Evolutionary conservation across 352 stramenopile genomes (phyloP).

Genomic region (Phytopythium delawarense): DNA sequence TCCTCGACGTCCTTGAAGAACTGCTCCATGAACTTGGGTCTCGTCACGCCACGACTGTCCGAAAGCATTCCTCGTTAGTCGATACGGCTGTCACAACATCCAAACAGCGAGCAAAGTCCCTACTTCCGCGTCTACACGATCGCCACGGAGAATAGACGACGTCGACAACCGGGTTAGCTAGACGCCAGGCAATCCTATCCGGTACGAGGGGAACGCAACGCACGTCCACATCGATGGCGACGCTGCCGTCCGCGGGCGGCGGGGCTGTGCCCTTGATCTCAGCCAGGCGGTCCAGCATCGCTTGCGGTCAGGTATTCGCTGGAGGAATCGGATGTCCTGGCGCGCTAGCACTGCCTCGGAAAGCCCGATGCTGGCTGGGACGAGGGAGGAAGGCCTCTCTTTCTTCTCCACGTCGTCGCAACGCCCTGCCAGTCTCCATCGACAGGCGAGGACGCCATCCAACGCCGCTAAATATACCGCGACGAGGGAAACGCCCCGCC

Average conservation of each 20-base stretch:
- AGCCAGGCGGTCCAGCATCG: constrained; percentile 67
- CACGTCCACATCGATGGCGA: constrained; percentile 69
- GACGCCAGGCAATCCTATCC: background rate
- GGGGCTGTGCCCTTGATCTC: constrained; percentile 60
- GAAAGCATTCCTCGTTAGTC: background rate
- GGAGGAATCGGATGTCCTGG: background rate
- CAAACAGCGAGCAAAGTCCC: background rate
- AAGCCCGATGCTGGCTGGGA: background rate
- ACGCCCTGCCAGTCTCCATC: too few species aligned
- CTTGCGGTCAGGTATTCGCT: background rate
- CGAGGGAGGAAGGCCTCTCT: background rate
- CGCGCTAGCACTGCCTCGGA: background rate
- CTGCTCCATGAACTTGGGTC: constrained; percentile 91
- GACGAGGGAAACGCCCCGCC: too few species aligned
- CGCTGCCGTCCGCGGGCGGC: constrained; percentile 20
- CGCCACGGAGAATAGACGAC: background rate
- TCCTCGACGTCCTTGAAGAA: constrained; percentile 96
- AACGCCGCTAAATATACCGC: too few species aligned
- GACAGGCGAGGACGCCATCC: too few species aligned
- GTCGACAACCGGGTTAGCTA: background rate
- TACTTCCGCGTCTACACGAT: background rate
- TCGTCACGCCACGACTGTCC: constrained; percentile 39
- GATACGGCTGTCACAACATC: background rate
- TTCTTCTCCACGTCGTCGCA: too few species aligned
- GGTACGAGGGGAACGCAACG: background rate